Conservation (phyloP, 345 rosid species). For the Noccaea bulbosa region DNA sequence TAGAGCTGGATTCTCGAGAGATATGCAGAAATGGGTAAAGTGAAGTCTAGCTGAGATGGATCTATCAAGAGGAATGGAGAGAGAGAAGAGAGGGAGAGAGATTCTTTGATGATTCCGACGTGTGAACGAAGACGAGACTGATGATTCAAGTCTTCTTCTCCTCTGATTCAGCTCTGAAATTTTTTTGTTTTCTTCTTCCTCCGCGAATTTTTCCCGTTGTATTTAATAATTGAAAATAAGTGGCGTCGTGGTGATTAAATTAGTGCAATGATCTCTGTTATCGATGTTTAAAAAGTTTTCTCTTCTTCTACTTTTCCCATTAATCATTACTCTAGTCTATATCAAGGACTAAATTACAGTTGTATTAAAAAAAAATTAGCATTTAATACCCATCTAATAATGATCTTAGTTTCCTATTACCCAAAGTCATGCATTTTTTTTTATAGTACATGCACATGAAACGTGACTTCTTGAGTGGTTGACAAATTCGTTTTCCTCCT, state of each 20-base stretch:
- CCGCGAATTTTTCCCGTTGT: slow-evolving; percentile 8
- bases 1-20: background rate
- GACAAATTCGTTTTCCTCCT: slow-evolving; percentile 19
- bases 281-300: background rate
- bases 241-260: background rate
- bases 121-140: slow-evolving; percentile 44
- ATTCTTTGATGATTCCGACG: slow-evolving; percentile 49
- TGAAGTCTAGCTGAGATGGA: slow-evolving; percentile 49
- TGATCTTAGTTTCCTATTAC: slow-evolving; percentile 2
- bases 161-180: slow-evolving; percentile 13
- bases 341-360: background rate
- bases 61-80: slow-evolving; percentile 34
- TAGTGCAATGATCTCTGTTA: slow-evolving; percentile 13
- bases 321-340: background rate
- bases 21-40: slow-evolving; percentile 38
- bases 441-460: slow-evolving; percentile 24
- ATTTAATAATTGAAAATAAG: slow-evolving; percentile 3
- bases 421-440: too few species aligned
- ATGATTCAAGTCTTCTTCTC: slow-evolving; percentile 13
- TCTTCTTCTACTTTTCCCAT: background rate
- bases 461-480: slow-evolving; percentile 30
- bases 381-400: background rate
- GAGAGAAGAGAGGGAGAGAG: background rate
- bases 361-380: background rate
- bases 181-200: background rate